Conservation (phyloP, 179 eudicot genomes). For the Silene vulgaris region DNA sequence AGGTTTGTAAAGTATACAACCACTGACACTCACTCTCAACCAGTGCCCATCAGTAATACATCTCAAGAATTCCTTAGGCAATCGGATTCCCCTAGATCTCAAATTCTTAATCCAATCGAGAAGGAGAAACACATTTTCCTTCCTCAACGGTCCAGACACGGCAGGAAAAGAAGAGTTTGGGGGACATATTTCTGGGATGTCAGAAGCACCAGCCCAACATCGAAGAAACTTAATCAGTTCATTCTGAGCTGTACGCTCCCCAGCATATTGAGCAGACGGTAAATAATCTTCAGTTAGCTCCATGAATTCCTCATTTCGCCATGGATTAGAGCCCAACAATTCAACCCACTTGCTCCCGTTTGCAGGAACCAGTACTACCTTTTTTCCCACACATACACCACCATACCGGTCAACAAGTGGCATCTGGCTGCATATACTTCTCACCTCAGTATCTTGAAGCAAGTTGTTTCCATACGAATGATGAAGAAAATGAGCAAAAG, state of each 20-base stretch:
- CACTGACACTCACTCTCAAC: constrained; percentile 47
- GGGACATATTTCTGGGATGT: constrained; percentile 52
- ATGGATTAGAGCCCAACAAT: constrained; percentile 53
- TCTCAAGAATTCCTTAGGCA: constrained; percentile 40
- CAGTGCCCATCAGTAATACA: constrained; percentile 49
- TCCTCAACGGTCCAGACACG: constrained; percentile 40
- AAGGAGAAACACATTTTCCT: constrained; percentile 45
- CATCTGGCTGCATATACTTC: constrained; percentile 31
- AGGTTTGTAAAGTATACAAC: constrained; percentile 35
- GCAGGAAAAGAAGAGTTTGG: constrained; percentile 49
- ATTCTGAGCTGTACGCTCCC: constrained; percentile 24
- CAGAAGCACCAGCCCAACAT: constrained; percentile 37
- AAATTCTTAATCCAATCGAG: constrained; percentile 47
- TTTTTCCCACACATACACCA: constrained; percentile 18
- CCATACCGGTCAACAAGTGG: constrained; percentile 52
- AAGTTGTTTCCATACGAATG: constrained; percentile 27
- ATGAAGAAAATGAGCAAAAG: constrained; percentile 49
- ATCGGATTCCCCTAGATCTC: constrained; percentile 18
- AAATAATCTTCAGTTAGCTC: constrained; percentile 49
- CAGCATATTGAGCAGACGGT: constrained; percentile 30
- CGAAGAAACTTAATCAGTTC: constrained; percentile 36
- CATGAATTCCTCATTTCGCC: constrained; percentile 38
- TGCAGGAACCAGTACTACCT: constrained; percentile 52
- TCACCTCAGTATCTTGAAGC: constrained; percentile 24
- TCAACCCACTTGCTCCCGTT: constrained; percentile 55